phyloP scores from a whole-genome alignment of 2,329 filamentous ascomycete species.

The Curvularia spicifera region DNA sequence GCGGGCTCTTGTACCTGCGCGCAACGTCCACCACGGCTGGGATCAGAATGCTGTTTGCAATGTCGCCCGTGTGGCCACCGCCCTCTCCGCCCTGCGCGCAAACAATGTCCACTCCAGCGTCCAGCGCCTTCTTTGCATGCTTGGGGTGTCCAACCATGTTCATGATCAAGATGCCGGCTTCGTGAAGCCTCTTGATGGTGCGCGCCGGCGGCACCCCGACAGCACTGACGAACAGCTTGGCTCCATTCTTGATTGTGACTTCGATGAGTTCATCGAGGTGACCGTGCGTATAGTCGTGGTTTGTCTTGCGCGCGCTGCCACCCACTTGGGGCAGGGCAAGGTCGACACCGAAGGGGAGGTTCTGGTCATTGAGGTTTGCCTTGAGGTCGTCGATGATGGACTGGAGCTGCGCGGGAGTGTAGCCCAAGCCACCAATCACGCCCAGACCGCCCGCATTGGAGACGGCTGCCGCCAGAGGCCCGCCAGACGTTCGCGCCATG shows the following conservation, averaged over 20 bases:
- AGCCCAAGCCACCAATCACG: slow-evolving; percentile 57
- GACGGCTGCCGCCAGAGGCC: slow-evolving; percentile 49
- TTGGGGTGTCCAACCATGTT: slow-evolving; percentile 96
- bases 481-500: slow-evolving; percentile 77
- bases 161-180: slow-evolving; percentile 84
- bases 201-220: slow-evolving; percentile 81
- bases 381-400: slow-evolving; percentile 88
- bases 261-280: slow-evolving; percentile 87
- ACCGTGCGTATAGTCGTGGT: slow-evolving; percentile 93
- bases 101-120: slow-evolving; percentile 86
- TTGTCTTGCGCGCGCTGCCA: slow-evolving; percentile 82
- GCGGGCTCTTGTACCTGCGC: slow-evolving; percentile 69
- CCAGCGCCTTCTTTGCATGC: slow-evolving; percentile 87
- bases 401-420: slow-evolving; percentile 72
- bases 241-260: slow-evolving; percentile 83
- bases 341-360: slow-evolving; percentile 87
- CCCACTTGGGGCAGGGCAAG: slow-evolving; percentile 90
- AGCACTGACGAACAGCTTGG: slow-evolving; percentile 82
- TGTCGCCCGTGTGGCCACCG: slow-evolving; percentile 88
- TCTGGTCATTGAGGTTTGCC: slow-evolving; percentile 67
- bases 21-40: slow-evolving; percentile 88
- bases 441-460: slow-evolving; percentile 86
- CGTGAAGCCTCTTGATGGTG: slow-evolving; percentile 78
- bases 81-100: slow-evolving; percentile 94
- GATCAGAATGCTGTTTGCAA: slow-evolving; percentile 84